Base-by-base conservation (phyloP, 2,329 filamentous ascomycete species). In the Furcasterigmium sp. region DNA sequence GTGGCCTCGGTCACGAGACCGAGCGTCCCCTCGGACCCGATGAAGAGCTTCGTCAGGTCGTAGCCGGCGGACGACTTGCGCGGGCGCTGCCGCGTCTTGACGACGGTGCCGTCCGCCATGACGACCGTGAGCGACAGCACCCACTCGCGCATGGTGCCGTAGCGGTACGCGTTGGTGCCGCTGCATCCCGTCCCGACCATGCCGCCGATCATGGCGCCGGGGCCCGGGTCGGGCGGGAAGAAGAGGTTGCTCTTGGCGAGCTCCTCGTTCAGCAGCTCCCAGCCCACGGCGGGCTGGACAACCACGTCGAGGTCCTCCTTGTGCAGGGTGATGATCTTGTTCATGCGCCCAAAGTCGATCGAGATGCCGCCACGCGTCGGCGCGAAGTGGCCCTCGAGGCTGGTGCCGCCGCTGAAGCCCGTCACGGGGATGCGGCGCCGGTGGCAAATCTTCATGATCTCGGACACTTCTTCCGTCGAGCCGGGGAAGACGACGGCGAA, bases 71-170 rank as follows among this genome's bases (percentile, higher is more conserved):
- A 90, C 56, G 85, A 91, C 72, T 95, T 96, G 52, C 90, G 79
- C 10, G 90, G 89, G 39, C 90, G 78, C 64, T 94, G 89, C 49
- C 87, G 77, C 10, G 91, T 96, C 72, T 91, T 91, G 67, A 96
- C 84, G 41, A 95, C 67, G 2, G 90, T 95, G 39, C 90, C 90
- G 62, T 95, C 91, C 15, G 90, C 90, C 55, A 95, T 75, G 10
- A 95, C 90, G 4, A 95, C 87, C 0, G 90, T 95, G 52, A 95
- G 67, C 42, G 80, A 85, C 18, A 95, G 68, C 11, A 95, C 91
- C 90, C 90, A 95, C 60, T 95, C 90, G 49, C 87, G 83, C 89
- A 95, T 95, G 3, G 90, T 95, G 49, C 90, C 91, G 62, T 95
- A 95, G 45, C 90, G 78, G 68, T 94, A 95, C 14, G 90, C 84